Evolutionary conservation across 208 protist species (phyloP), one percentile per base, ranked within the genome.

Genomic region (Trypanosoma brucei): DNA sequence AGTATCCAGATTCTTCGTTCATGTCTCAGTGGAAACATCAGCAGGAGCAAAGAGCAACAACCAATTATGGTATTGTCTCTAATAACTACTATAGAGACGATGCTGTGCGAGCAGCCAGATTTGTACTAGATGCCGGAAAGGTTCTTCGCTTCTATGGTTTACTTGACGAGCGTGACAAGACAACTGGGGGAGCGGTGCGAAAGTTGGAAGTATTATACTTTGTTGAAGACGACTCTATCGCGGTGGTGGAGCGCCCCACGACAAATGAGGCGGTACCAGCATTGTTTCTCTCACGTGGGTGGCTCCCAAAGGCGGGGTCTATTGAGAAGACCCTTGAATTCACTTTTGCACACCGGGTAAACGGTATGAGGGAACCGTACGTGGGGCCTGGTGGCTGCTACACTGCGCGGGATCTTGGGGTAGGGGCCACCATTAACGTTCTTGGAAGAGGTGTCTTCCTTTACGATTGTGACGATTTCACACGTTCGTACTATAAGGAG

Each of bases 141-240:
- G 85, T 98, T 42, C 83, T 98, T n/a, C 84, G 96, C 38, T 99
- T 99, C 77, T 97, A 93, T 65, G 86, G 69, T 36, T 69, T 98
- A 45, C 52, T 87, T 38, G 85, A 93, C 58, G 84, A 92, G 62
- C 84, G 88, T 13, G 59, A 65, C 39, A 74, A 54, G 38, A 46
- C 77, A 22, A 50, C 64, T 33, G 78, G 72, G 13, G 81, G 95
- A 51, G 84, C 95, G 49, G 65, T 93, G 42, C 84, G 96, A 30
- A 75, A 86, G 42, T 83, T 98, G 48, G 86, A 97, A 45, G 55
- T 99, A 37, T 69, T 98, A 51, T 93, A 97, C 78, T 98, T 93
- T 73, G 84, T 98, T 1, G 80, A 97, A 56, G 97, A 99, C 78
- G 89, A 94, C 70, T 98, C 91, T n/a, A 83, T 98, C 44, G 93